Conservation (phyloP, 2,329 filamentous ascomycete genomes). For the Neonectria magnoliae region DNA sequence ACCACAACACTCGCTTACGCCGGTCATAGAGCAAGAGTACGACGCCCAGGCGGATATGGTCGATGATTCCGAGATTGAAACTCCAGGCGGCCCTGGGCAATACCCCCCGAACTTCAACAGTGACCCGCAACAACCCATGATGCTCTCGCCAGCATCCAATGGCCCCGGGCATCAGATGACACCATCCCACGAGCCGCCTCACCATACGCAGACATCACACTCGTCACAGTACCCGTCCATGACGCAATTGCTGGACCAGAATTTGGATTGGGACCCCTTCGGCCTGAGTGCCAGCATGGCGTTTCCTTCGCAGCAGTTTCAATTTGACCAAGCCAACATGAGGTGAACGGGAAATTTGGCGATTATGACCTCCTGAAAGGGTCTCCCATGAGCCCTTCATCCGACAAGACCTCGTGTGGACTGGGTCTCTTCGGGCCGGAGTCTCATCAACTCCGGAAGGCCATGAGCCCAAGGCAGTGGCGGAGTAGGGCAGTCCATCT, state of each 20-base stretch:
- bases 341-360: conserved; percentile 44
- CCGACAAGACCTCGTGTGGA: neutral
- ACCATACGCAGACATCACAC: conserved; percentile 43
- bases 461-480: neutral
- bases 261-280: conserved; percentile 92
- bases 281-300: conserved; percentile 95
- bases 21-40: conserved; percentile 92
- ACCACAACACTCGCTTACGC: conserved; percentile 73
- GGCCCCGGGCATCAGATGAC: conserved; percentile 50
- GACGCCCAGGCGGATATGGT: conserved; percentile 90
- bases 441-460: neutral
- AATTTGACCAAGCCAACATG: conserved; percentile 72
- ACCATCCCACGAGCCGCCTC: conserved; percentile 51
- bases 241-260: conserved; percentile 76
- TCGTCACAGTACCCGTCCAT: conserved; percentile 67
- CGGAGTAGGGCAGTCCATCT: neutral
- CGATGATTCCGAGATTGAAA: conserved; percentile 81
- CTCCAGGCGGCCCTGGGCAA: conserved; percentile 70
- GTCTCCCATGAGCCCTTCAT: neutral
- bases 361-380: conserved; percentile 6
- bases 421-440: too few species aligned
- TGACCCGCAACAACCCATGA: conserved; percentile 54
- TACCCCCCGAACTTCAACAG: conserved; percentile 68
- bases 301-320: conserved; percentile 86
- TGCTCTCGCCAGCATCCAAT: conserved; percentile 54